phyloP scores from a whole-genome alignment of 129 eudicot species.

The Erigeron canadensis region DNA sequence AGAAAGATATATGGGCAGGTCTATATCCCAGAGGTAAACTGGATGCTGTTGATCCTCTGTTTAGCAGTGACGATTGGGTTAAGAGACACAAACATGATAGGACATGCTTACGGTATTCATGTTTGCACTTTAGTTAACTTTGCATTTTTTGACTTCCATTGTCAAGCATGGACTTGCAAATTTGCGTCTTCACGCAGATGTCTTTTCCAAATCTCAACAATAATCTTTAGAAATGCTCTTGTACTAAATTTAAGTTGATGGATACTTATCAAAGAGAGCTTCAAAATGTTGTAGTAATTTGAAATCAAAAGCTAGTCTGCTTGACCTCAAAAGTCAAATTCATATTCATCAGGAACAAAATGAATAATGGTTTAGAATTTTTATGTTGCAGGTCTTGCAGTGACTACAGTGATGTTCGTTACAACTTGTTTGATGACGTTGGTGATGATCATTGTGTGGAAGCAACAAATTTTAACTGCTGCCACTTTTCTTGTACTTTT shows the following conservation, averaged over 20 bases:
- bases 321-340: conserved; percentile 11
- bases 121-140: background rate
- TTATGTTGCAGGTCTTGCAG: conserved; percentile 46
- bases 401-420: conserved; percentile 53
- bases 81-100: conserved; percentile 57
- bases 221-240: background rate
- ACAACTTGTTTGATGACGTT: conserved; percentile 61
- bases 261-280: background rate
- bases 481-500: conserved; percentile 41
- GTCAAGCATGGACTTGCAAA: background rate
- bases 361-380: conserved; percentile 10
- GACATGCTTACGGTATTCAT: conserved; percentile 72
- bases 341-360: background rate
- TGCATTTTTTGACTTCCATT: conserved; percentile 1
- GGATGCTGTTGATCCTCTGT: conserved; percentile 62
- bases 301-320: background rate
- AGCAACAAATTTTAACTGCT: conserved; percentile 31
- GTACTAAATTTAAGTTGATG: background rate
- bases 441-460: conserved; percentile 59
- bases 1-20: conserved; percentile 66
- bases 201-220: background rate
- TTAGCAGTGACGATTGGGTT: conserved; percentile 72
- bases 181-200: background rate
- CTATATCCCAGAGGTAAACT: conserved; percentile 81
- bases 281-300: background rate